phyloP scores from a whole-genome alignment of 139 green algal species.

The Chlamydomonas applanata region DNA sequence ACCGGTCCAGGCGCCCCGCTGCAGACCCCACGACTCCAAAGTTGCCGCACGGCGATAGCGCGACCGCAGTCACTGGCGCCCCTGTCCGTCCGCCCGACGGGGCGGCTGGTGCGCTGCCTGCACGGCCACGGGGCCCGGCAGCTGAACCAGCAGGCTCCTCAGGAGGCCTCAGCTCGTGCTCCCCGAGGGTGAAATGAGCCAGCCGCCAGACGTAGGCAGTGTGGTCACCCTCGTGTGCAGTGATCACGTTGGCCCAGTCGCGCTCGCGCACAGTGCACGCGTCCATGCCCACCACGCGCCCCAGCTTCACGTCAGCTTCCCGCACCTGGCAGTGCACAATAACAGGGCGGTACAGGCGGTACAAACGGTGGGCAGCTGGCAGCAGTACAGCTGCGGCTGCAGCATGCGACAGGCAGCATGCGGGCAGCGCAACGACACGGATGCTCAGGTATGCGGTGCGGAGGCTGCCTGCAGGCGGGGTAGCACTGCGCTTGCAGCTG shows the following conservation, averaged over 20 bases:
- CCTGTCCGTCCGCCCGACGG: too few relatives aligned
- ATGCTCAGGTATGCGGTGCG: too few relatives aligned
- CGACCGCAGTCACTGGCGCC: constrained; percentile 63
- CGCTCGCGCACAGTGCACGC: constrained; percentile 78
- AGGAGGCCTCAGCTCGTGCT: constrained; percentile 67
- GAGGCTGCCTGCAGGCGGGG: too few relatives aligned
- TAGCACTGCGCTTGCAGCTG: too few relatives aligned
- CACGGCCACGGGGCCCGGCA: background rate
- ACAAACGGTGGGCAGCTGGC: too few relatives aligned
- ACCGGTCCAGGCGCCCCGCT: constrained; percentile 81
- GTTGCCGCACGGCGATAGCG: constrained; percentile 89
- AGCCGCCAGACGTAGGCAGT: constrained; percentile 92
- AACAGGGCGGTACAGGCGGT: too few relatives aligned
- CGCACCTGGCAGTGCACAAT: constrained; percentile 1
- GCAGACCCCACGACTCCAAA: constrained; percentile 87
- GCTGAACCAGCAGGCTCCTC: background rate
- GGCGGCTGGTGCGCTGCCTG: too few relatives aligned
- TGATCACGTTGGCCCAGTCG: constrained; percentile 96
- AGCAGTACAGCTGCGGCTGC: too few relatives aligned
- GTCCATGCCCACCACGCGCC: constrained; percentile 63
- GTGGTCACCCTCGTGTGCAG: constrained; percentile 82
- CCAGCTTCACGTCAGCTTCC: constrained; percentile 86
- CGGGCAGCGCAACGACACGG: too few relatives aligned
- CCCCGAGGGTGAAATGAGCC: constrained; percentile 65
- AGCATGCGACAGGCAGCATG: too few relatives aligned